phyloP scores from a whole-genome alignment of 768 basidiomycete genomes.

The Punctularia strigosozonata region DNA sequence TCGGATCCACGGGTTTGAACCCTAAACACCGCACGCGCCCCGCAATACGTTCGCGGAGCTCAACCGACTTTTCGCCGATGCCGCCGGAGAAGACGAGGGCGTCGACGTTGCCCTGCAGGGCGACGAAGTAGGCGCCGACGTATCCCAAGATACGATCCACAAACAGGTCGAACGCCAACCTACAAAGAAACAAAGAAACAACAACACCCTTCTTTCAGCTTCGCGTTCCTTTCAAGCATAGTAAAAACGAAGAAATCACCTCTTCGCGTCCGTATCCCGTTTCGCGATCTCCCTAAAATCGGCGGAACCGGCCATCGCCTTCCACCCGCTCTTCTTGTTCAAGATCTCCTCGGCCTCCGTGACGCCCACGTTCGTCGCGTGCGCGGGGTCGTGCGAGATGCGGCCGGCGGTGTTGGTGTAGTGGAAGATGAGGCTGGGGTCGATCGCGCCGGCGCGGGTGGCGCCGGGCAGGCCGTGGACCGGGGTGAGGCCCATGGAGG shows the following conservation, averaged over 20 bases:
- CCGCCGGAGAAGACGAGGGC: too few species aligned
- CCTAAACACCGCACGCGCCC: conserved; percentile 49
- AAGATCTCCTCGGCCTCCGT: conserved; percentile 64
- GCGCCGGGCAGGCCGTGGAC: conserved; percentile 83
- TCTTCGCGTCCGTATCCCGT: conserved; percentile 24
- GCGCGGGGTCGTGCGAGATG: conserved; percentile 39
- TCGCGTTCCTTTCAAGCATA: too few species aligned
- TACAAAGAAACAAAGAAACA: too few species aligned
- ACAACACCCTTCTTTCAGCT: too few species aligned
- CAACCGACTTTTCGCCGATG: conserved; percentile 66
- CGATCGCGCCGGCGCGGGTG: conserved; percentile 73
- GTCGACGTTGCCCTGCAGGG: too few species aligned
- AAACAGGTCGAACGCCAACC: too few species aligned
- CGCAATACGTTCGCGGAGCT: conserved; percentile 48
- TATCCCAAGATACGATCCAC: too few species aligned
- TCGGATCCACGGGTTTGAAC: conserved; percentile 36
- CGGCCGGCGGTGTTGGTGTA: conserved; percentile 43
- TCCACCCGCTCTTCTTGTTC: conserved; percentile 70
- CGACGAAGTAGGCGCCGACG: too few species aligned
- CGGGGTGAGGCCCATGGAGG: conserved; percentile 88
- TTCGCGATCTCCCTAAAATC: conserved; percentile 61
- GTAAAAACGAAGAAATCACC: too few species aligned
- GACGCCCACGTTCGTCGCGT: conserved; percentile 34
- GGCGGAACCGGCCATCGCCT: conserved; percentile 66
- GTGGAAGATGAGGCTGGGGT: conserved; percentile 85